Base-by-base conservation (phyloP, 139 green algal species). In the Chlamydomonas applanata region DNA sequence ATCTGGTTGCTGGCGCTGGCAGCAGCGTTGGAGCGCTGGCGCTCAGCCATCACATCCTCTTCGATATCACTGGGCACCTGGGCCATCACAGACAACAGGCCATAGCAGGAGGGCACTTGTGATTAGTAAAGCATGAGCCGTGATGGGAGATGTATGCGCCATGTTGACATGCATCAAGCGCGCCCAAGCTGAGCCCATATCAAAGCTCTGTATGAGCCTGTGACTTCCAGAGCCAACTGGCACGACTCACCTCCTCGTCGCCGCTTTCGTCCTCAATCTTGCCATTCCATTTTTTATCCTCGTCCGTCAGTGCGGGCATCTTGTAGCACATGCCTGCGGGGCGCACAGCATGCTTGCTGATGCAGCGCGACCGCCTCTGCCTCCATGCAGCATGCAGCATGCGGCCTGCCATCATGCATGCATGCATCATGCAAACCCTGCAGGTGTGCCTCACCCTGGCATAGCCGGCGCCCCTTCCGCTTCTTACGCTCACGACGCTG, bases 321-420 rank as follows among this genome's bases (percentile, higher is more conserved):
- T 72, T 72, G 44, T 72, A 72, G 36, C 65, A 72, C 65, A 61
- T 59, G 65, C 65, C 65, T 72, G 34, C 57, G 25, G 32, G 2
- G 7, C 22, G 32, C 32, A 11, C 62, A 69, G 52, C 11, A 30
- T 69, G 3, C 40, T 19, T 49, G 40, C 40, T 49, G 40, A 19
- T n/a, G n/a, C n/a, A n/a, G n/a, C n/a, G n/a, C n/a, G n/a, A n/a
- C n/a, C n/a, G n/a, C n/a, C n/a, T n/a, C n/a, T n/a, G n/a, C n/a
- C n/a, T n/a, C n/a, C n/a, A n/a, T n/a, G n/a, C 40, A 49, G 40
- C 40, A 11, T 49, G 40, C 40, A 11, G 40, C 40, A 49, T 49
- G 40, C 40, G 40, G n/a, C n/a, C 40, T 49, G 40, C 7, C 40
- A 49, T 11, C 40, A 19, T 11, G 40, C 40, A 49, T 49, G 59